Base-by-base conservation (phyloP, 345 rosid species). In the Rhodomyrtus tomentosa region DNA sequence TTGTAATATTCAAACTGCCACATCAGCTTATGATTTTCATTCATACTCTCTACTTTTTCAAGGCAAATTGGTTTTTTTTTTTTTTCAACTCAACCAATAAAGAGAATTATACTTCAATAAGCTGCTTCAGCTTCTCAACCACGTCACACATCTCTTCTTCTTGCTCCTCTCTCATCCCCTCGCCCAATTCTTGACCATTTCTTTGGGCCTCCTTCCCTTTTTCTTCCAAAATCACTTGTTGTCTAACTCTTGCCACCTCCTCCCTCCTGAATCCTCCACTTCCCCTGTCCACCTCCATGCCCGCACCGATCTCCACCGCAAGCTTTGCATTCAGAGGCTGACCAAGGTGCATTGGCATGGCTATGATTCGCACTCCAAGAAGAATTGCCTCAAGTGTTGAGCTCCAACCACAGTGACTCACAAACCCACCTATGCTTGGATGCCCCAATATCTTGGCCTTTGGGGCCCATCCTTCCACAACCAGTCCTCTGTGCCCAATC, bases 391-490 rank as follows among this genome's bases (percentile, higher is more conserved):
- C 91, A 83, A 87, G 58, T 24, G 81, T 81, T 36, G 89, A 87
- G 76, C 87, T 81, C 88, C 89, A 89, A 54, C 91, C 89, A 40
- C 88, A 86, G 51, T 87, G 91, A 51, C 84, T 85, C 82, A 87
- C 85, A 58, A 89, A 89, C 68, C 89, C 91, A n/a, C 88, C 91
- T 4, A 80, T 58, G 72, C 89, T 80, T 18, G 15, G 38, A 84
- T 87, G 89, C 25, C 25, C 83, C 40, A 87, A 52, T 7, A 91
- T 86, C 82, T 54, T 79, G 10, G 20, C 45, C 81, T 88, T 90
- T 11, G 93, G 91, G 5, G 88, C 92, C 91, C 91, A 89, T 1
- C 81, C 83, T 38, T 89, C 85, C 25, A 88, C 87, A 21, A 90
- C 88, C 80, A 83, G 32, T 13, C 90, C 92, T 80, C 83, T 87